A percentile compares a stretch with the other conserved stretches of the same genome.
These are phyloP conservation scores for Starmerella roubikii DNA, from an alignment of 805 yeast species.

Conservation along the genomic window DNA sequence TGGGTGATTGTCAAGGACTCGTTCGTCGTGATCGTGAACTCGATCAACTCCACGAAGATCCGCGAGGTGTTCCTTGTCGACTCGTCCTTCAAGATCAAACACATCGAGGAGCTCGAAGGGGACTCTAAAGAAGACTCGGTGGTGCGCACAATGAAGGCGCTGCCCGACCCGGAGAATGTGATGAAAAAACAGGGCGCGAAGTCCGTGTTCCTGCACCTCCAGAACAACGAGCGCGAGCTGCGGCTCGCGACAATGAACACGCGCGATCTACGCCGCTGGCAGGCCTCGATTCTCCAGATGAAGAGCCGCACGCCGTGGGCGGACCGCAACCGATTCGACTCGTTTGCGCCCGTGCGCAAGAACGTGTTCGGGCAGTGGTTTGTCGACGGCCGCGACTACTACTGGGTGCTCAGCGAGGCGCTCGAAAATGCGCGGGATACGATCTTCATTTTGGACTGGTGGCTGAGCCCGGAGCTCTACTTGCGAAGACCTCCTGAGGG, in stretches of 20 bases:
- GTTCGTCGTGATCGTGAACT: constrained; percentile 73
- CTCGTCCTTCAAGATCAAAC: constrained; percentile 42
- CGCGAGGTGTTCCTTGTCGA: constrained; percentile 89
- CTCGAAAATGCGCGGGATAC: constrained; percentile 87
- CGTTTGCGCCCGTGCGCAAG: constrained; percentile 84
- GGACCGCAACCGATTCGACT: constrained; percentile 57
- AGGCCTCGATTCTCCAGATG: constrained; percentile 55
- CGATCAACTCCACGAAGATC: constrained; percentile 73
- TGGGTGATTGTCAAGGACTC: constrained; percentile 85
- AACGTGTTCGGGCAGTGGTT: constrained; percentile 90
- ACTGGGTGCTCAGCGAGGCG: constrained; percentile 92
- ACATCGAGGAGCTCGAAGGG: constrained; percentile 16
- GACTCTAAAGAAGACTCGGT: constrained; percentile 3
- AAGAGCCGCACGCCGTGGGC: constrained; percentile 58
- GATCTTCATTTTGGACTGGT: constrained; percentile 94
- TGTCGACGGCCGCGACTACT: constrained; percentile 91
- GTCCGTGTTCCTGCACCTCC: constrained; percentile 21
- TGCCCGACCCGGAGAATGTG: constrained; percentile 6
- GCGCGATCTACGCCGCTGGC: constrained; percentile 73
- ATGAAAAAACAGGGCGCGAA: constrained; percentile 9
- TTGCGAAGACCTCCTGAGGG: constrained; percentile 90
- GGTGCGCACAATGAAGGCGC: constrained; percentile 1
- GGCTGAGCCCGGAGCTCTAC: constrained; percentile 91
- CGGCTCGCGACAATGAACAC: constrained; percentile 52
- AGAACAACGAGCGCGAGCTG: constrained; percentile 32